Evolutionary conservation across 345 rosid genomes (phyloP), one percentile per base, ranked within the genome.

Genomic region (Anastatica hierochuntica): DNA sequence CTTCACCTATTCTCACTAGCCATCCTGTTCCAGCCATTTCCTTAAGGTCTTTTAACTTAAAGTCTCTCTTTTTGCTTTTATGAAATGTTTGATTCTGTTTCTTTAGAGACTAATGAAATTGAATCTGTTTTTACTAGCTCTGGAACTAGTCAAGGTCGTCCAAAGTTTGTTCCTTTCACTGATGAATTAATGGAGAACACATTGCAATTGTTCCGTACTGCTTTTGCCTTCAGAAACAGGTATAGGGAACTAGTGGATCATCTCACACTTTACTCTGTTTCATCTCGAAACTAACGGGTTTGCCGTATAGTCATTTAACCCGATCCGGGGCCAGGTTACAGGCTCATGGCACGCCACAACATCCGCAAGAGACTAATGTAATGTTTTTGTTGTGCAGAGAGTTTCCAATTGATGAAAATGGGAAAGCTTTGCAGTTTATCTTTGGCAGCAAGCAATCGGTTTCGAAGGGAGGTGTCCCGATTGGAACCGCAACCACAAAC

Each of bases 101-200:
- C 33, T 29, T 21, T 21, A n/a, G n/a, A n/a, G n/a, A n/a, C n/a
- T n/a, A n/a, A n/a, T n/a, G n/a, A n/a, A n/a, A n/a, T n/a, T n/a
- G n/a, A n/a, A n/a, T n/a, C n/a, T n/a, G n/a, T n/a, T n/a, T 12
- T 53, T 61, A 70, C 79, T n/a, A 92, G 98, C 69, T 92, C 98
- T 31, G 98, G 98, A 11, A 92, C 98, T 5, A 81, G 90, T 49
- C 86, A 83, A 68, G 98, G 98, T 36, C 87, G 72, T 74, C 88
- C 84, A 24, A 92, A 92, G 69, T 75, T 56, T 68, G 49, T 92
- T 27, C 98, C 97, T 11, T 92, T 88, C 66, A 92, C 80, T 51
- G 95, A 92, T 36, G 79, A 77, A 15, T 66, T 88, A 63, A 79
- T 88, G 77, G 90, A 85, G 47, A 78, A 71, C 42, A 85, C 97